Evolutionary conservation across 768 basidiomycete species (phyloP), one percentile per base, ranked within the genome.

Genomic region (Suillus americanus): DNA sequence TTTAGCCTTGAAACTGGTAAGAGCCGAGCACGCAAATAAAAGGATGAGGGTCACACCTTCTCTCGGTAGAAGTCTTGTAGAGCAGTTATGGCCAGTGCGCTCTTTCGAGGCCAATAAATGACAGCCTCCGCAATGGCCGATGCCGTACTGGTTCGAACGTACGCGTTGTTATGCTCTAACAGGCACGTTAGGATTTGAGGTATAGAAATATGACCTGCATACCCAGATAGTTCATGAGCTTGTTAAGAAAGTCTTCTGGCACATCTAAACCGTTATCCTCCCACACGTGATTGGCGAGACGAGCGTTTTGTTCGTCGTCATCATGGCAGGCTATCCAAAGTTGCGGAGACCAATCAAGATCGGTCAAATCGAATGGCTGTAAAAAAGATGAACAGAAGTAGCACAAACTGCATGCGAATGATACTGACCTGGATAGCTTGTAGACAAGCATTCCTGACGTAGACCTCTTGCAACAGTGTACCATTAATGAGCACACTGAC

Each of bases 191-290:
- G 57, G 18, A 45, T n/a, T 8, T n/a, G 2, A 64, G 4, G 9
- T 9, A 28, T 10, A 9, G 9, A 30, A 61, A 28, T 54, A 59
- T 3, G n/a, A 25, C 2, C 40, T 14, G 23, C 83, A 54, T 73
- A 94, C 95, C 90, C 20, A 98, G 81, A 70, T 87, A 92, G 0
- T 73, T 74, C 13, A 92, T 71, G 14, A 99, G 78, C 53, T 82
- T 80, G 0, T 75, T 72, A 0, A 94, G 74, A 28, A 68, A 87
- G 7, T 75, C 74, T 67, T 94, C 92, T 0, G 91, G 86, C 12
- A 96, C 86, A 70, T 97, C 94, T 43, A 98, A 75, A 5, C 94
- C 96, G 67, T 99, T 99, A 67, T 98, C 97, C 62, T 97, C 97
- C 96, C 96, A 99, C 12, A 93, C 78, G 66, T 89, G 87, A 28